Evolutionary conservation across 257 asterid genomes (phyloP).

Genomic region (Solanum rostratum): DNA sequence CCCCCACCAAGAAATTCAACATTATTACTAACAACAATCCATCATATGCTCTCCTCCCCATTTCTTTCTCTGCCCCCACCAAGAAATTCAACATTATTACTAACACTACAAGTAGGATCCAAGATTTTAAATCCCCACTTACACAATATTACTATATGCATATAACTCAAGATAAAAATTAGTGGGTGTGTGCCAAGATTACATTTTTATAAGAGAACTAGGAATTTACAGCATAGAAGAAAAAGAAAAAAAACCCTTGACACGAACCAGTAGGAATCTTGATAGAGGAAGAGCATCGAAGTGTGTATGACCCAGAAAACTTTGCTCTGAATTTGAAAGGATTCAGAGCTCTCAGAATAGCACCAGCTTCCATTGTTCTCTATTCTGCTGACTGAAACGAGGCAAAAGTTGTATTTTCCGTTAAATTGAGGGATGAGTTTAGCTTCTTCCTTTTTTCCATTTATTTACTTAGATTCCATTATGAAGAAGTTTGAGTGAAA

Average conservation of each 20-base stretch:
- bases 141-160: not conserved
- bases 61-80: slow-evolving; percentile 23
- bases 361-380: slow-evolving; percentile 39
- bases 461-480: not conserved
- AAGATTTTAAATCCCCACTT: not conserved
- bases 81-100: not conserved
- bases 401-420: not conserved
- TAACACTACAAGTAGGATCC: not conserved
- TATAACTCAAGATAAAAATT: not conserved
- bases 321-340: slow-evolving; percentile 35
- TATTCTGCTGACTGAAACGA: not conserved
- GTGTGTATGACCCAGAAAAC: slow-evolving; percentile 21
- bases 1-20: slow-evolving; percentile 9
- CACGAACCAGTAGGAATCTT: slow-evolving; percentile 28
- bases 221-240: not conserved
- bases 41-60: slow-evolving; percentile 48
- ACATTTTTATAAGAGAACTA: not conserved
- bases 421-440: not conserved
- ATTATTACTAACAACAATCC: slow-evolving; percentile 14
- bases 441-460: no score
- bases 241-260: not conserved
- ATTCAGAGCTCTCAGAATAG: slow-evolving; percentile 41
- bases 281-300: slow-evolving; percentile 24
- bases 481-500: no score
- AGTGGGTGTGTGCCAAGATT: not conserved